Base-by-base conservation (phyloP, 129 eudicot genomes). In the Apium graveolens region DNA sequence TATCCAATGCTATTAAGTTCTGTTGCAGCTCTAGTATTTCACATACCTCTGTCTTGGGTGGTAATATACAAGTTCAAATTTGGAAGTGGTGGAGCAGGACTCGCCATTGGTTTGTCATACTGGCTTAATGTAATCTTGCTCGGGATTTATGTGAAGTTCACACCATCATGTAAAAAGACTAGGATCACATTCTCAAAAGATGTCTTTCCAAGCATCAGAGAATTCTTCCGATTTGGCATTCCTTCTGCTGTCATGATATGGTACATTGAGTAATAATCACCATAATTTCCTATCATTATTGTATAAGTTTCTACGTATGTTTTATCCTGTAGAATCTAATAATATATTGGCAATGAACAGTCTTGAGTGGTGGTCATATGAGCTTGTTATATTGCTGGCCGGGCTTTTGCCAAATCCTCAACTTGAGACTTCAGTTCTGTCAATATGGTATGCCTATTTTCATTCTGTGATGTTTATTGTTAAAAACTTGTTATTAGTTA, bases 221-320 rank as follows among this genome's bases (percentile, higher is more conserved):
- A 92, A 49, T 92, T 92, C 84, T 88, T 90, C 29, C 84, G 78
- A 14, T 82, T 84, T 83, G 97, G 95, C 45, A 66, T 89, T 65
- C 96, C 96, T 5, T 87, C 93, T 31, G 93, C 93, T 68, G 78
- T 81, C 3, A 91, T 91, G 93, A 83, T 91, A 62, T 91, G 97
- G 68, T 60, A 60, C 13, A 93, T 89, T 84, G 60, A 85, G 49
- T 38, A 43, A 20, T 57, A 24, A 68, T 68, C 41, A 5, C 68
- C 34, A 60, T n/a, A n/a, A 13, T n/a, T 60, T 60, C 42, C n/a
- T 60, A n/a, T 10, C 32, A 26, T 3, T 60, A 60, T 26, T 26
- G 32, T 60, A 10, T n/a, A 3, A 60, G 68, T 60, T 24, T 55
- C 65, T 7, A 24, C 63, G n/a, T n/a, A 3, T 7, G 66, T 29